phyloP scores from a whole-genome alignment of 805 yeast genomes.

The Scheffersomyces lignosus region DNA sequence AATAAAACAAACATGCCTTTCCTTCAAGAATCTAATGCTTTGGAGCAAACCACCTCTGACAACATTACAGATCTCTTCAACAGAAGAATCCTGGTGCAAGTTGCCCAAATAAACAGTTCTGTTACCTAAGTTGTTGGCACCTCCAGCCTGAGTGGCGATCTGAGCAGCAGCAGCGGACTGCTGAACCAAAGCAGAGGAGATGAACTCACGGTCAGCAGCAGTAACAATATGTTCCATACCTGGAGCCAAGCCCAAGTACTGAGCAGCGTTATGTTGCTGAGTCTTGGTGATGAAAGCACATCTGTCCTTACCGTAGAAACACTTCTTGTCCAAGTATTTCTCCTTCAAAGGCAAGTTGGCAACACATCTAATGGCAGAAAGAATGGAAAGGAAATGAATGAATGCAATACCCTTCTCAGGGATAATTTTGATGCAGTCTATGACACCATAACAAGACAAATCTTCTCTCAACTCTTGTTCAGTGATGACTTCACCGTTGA shows the following conservation, averaged over 20 bases:
- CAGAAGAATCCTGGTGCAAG: slow-evolving; percentile 81
- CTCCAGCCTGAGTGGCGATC: slow-evolving; percentile 92
- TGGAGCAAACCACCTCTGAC: slow-evolving; percentile 94
- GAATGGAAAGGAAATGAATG: slow-evolving; percentile 83
- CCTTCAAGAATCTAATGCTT: slow-evolving; percentile 74
- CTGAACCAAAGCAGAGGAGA: slow-evolving; percentile 77
- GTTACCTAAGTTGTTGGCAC: slow-evolving; percentile 87
- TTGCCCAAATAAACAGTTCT: slow-evolving; percentile 91
- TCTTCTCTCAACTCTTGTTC: slow-evolving; percentile 69
- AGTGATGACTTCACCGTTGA: slow-evolving; percentile 45
- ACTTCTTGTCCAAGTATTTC: slow-evolving; percentile 73
- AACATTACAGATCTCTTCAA: slow-evolving; percentile 93
- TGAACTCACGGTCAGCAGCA: slow-evolving; percentile 62
- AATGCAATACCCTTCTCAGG: slow-evolving; percentile 85
- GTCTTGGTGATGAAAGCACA: slow-evolving; percentile 93
- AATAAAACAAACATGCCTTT: slow-evolving; percentile 89
- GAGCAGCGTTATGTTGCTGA: slow-evolving; percentile 96
- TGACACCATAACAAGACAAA: slow-evolving; percentile 71
- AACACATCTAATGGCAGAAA: slow-evolving; percentile 85
- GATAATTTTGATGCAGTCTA: slow-evolving; percentile 80
- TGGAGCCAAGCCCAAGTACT: slow-evolving; percentile 87
- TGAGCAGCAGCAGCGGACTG: slow-evolving; percentile 98
- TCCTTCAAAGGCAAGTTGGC: slow-evolving; percentile 65
- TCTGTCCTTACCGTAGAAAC: slow-evolving; percentile 91
- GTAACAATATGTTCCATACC: slow-evolving; percentile 81